These are phyloP conservation scores for Sorghum bicolor DNA, from an alignment of 176 grass and related monocot species.

Conservation along the genomic window Sorghum_bicolor_NCBIv3 NC_012870.2:64769001-64769500, in stretches of 20 bases:
- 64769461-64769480: no score
- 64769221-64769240: neutral
- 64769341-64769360: no score
- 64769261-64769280: neutral
- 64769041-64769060: neutral
- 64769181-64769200: neutral
- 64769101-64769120: neutral
- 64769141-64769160: no score
- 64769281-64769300: neutral
- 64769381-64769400: no score
- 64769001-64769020: constrained; percentile 23
- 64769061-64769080: neutral
- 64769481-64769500: neutral
- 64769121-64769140: neutral
- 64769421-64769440: no score
- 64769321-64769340: no score
- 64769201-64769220: neutral
- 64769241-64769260: no score
- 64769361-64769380: no score
- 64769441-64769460: no score
- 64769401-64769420: no score
- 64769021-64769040: neutral
- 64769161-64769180: neutral
- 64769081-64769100: neutral
- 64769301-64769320: no score